phyloP scores from a whole-genome alignment of 805 yeast species.

The Kluyveromyces wickerhamii region DNA sequence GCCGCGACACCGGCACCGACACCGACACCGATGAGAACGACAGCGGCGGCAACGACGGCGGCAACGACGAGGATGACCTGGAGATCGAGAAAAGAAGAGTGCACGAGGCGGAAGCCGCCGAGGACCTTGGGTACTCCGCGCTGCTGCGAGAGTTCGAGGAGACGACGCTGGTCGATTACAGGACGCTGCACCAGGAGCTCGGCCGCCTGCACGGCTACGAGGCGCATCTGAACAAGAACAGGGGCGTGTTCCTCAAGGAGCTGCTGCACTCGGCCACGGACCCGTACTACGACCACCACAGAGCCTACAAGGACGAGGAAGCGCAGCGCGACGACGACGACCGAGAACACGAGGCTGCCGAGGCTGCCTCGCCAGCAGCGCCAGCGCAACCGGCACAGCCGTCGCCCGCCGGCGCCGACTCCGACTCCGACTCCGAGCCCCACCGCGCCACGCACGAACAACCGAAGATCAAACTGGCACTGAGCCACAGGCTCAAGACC shows the following conservation, averaged over 20 bases:
- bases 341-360: slow-evolving; percentile 5
- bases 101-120: slow-evolving; percentile 11
- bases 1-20: not conserved
- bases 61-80: slow-evolving; percentile 12
- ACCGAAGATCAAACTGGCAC: slow-evolving; percentile 22
- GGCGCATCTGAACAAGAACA: slow-evolving; percentile 9
- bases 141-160: slow-evolving; percentile 12
- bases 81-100: slow-evolving; percentile 12
- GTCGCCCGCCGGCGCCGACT: not conserved
- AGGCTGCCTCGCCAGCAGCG: slow-evolving; percentile 3
- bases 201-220: slow-evolving; percentile 15
- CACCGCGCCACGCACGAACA: slow-evolving; percentile 7
- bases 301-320: slow-evolving; percentile 21
- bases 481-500: slow-evolving; percentile 5
- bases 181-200: slow-evolving; percentile 11
- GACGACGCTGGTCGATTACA: slow-evolving; percentile 16
- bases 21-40: slow-evolving; percentile 13
- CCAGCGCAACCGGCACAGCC: not conserved
- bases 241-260: slow-evolving; percentile 18
- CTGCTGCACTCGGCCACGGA: slow-evolving; percentile 18
- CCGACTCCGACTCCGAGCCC: not conserved
- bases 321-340: slow-evolving; percentile 9
- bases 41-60: slow-evolving; percentile 11
- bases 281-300: slow-evolving; percentile 21
- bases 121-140: slow-evolving; percentile 12